phyloP scores from a whole-genome alignment of 306 rosid species.

The Citrullus mucosospermus region DNA sequence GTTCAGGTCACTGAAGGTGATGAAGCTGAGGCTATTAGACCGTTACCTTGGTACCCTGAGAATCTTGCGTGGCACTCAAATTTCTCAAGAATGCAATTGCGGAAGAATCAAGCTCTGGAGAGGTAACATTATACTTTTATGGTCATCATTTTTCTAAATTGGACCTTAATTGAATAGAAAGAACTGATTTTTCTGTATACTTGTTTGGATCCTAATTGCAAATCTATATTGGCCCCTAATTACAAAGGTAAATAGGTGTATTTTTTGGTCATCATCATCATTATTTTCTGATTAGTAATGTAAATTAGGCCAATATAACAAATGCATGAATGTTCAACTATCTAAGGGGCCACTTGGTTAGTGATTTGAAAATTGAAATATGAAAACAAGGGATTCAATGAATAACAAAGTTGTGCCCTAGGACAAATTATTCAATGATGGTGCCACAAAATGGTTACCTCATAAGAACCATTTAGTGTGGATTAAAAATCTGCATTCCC shows the following conservation, averaged over 20 bases:
- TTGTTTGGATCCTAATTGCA: too few species aligned
- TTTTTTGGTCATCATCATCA: not conserved
- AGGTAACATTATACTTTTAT: conserved; percentile 34
- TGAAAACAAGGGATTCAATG: not conserved
- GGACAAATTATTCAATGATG: too few species aligned
- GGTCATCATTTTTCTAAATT: not conserved
- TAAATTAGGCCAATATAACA: not conserved
- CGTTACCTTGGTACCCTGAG: conserved; percentile 87
- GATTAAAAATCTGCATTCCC: too few species aligned
- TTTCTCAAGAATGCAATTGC: conserved; percentile 90
- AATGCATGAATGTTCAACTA: not conserved
- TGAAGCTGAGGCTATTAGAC: conserved; percentile 72
- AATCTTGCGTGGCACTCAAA: conserved; percentile 95
- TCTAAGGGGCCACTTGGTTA: not conserved
- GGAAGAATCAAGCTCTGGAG: conserved; percentile 91
- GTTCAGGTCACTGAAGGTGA: conserved; percentile 53
- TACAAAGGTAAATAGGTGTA: not conserved
- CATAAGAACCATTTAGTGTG: too few species aligned
- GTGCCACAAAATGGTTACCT: too few species aligned
- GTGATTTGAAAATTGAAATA: not conserved
- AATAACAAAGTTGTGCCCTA: too few species aligned
- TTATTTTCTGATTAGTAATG: not conserved
- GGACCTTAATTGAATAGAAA: not conserved
- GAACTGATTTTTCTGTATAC: not conserved
- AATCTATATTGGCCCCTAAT: too few species aligned